Percentiles rank a stretch among this genome's conserved stretches.
Evolutionary conservation across 2,329 filamentous ascomycete genomes (phyloP).

Genomic region (Penicillium verrucosum): DNA sequence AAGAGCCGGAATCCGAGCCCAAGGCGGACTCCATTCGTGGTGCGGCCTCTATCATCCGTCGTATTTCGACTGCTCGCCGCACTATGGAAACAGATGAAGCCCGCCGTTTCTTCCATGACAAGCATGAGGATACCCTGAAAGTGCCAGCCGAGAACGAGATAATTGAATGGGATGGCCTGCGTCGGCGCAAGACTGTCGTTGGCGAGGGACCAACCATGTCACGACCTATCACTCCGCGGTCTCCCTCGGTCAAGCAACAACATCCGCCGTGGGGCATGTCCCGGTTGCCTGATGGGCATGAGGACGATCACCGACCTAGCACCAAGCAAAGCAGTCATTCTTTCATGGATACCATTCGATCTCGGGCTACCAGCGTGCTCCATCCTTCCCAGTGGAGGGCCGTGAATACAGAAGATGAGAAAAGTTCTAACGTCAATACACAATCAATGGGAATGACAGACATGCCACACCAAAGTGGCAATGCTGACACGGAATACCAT

Average conservation of each 20-base stretch:
- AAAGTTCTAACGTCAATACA: conserved; percentile 46
- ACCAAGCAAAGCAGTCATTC: conserved; percentile 33
- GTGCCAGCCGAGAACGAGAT: conserved; percentile 75
- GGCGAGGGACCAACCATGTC: conserved; percentile 45
- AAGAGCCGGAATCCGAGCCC: conserved; percentile 93
- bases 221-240: conserved; percentile 37
- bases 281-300: conserved; percentile 66
- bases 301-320: conserved; percentile 36
- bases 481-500: conserved; percentile 41
- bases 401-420: conserved; percentile 31
- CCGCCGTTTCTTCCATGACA: conserved; percentile 75
- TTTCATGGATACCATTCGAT: conserved; percentile 40
- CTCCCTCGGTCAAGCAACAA: conserved; percentile 45
- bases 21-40: conserved; percentile 95
- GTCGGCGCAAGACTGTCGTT: conserved; percentile 64
- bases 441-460: conserved; percentile 63
- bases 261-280: conserved; percentile 88
- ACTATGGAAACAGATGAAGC: conserved; percentile 79
- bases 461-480: conserved; percentile 53
- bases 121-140: conserved; percentile 65
- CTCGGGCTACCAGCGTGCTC: conserved; percentile 38
- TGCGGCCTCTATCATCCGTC: conserved; percentile 79
- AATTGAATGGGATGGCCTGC: conserved; percentile 88
- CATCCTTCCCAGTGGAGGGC: conserved; percentile 37
- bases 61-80: conserved; percentile 70